Evolutionary conservation across 2,329 filamentous ascomycete species (phyloP).

Genomic region (Pseudogymnoascus verrucosus): DNA sequence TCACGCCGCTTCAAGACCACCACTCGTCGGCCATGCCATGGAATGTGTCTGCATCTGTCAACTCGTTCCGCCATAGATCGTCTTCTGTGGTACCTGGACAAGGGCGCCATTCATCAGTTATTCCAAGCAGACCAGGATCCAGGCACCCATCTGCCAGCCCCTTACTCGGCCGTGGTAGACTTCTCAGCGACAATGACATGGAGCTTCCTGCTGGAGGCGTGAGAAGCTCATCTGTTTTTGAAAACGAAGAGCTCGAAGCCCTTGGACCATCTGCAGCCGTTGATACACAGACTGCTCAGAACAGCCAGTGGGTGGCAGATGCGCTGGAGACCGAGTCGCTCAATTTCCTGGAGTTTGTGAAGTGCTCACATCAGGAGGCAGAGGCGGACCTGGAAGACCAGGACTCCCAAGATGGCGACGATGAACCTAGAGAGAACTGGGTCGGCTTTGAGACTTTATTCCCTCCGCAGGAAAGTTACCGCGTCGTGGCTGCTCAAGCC

Average conservation of each 20-base stretch:
- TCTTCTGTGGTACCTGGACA: constrained; percentile 34
- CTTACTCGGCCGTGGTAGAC: constrained; percentile 41
- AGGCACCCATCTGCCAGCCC: constrained; percentile 54
- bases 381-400: constrained; percentile 23
- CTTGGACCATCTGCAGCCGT: constrained; percentile 32
- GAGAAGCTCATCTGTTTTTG: constrained; percentile 2
- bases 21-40: constrained; percentile 60
- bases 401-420: constrained; percentile 16
- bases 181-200: constrained; percentile 19
- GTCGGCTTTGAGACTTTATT: constrained; percentile 65
- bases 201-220: constrained; percentile 16
- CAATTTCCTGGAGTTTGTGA: constrained; percentile 57
- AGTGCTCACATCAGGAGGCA: constrained; percentile 34
- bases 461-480: constrained; percentile 40
- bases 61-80: constrained; percentile 35
- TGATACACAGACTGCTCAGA: constrained; percentile 40
- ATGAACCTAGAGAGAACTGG: constrained; percentile 28
- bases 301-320: constrained; percentile 41
- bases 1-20: constrained; percentile 58
- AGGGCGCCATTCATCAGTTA: constrained; percentile 23
- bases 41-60: constrained; percentile 51
- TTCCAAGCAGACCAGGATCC: constrained; percentile 34
- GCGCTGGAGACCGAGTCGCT: constrained; percentile 49
- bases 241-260: constrained; percentile 35
- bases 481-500: constrained; percentile 62